These are phyloP conservation scores for Xylariaceae sp. DNA, from an alignment of 2,329 filamentous ascomycete species.

Conservation along the genomic window DNA sequence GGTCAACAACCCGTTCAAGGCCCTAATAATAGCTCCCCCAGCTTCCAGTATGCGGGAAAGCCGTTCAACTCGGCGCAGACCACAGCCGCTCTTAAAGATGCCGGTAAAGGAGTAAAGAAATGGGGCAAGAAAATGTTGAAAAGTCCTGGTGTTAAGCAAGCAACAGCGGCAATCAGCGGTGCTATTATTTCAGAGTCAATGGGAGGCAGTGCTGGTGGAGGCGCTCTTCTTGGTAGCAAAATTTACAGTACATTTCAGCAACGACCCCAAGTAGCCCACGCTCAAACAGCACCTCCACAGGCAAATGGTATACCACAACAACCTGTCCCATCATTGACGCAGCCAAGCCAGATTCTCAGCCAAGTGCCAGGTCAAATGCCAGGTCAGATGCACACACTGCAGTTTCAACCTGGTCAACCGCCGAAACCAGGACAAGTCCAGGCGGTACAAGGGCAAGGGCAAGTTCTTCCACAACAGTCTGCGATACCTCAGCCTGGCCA, in stretches of 20 bases:
- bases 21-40: conserved; percentile 10
- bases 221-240: conserved; percentile 13
- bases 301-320: conserved; percentile 8
- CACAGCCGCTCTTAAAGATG: conserved; percentile 18
- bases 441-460: not conserved
- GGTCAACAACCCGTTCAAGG: conserved; percentile 5
- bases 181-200: conserved; percentile 22
- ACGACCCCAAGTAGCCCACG: conserved; percentile 14
- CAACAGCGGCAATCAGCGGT: conserved; percentile 22
- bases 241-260: conserved; percentile 5
- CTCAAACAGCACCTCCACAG: conserved; percentile 17
- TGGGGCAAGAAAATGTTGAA: conserved; percentile 31
- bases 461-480: not conserved
- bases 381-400: not conserved
- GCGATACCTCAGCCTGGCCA: not conserved
- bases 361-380: not conserved
- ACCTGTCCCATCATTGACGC: not conserved
- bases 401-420: conserved; percentile 2
- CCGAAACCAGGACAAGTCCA: conserved; percentile 1
- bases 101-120: conserved; percentile 31
- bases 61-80: conserved; percentile 24
- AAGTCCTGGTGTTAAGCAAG: conserved; percentile 27
- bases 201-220: conserved; percentile 9
- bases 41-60: conserved; percentile 10
- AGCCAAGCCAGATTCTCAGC: conserved; percentile 10